Evolutionary conservation across 371 early-diverging fungal genomes (phyloP).

Genomic region (Quaeritorhiza haematococci): DNA sequence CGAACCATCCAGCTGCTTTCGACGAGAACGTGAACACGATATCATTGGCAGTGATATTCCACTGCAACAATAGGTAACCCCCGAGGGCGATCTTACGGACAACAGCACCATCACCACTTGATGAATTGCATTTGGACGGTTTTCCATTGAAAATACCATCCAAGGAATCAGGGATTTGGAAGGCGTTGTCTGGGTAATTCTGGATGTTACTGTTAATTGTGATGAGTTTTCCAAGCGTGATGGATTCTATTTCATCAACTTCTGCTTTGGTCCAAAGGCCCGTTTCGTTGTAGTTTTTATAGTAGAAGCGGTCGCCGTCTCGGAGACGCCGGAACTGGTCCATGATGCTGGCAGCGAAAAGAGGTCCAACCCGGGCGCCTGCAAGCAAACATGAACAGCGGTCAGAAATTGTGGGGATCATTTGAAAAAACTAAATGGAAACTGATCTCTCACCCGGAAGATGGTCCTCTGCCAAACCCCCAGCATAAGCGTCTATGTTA

Average conservation of each 20-base stretch:
- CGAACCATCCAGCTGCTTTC: background rate
- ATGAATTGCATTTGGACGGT: too few species aligned
- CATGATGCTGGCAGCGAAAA: conserved; percentile 17
- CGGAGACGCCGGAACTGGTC: conserved; percentile 28
- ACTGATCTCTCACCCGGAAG: background rate
- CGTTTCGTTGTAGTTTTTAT: background rate
- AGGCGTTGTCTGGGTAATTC: background rate
- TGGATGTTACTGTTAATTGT: background rate
- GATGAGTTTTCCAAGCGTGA: background rate
- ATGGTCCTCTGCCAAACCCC: conserved; percentile 30
- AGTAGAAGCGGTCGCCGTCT: conserved; percentile 26
- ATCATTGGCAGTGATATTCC: background rate
- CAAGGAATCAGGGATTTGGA: background rate
- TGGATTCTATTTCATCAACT: background rate
- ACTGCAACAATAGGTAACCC: background rate
- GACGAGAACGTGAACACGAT: background rate
- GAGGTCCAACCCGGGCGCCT: conserved; percentile 20
- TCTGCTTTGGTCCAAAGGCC: background rate
- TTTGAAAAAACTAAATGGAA: too few species aligned
- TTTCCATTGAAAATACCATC: background rate
- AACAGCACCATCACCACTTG: too few species aligned
- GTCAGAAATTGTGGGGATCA: too few species aligned
- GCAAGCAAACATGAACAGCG: too few species aligned
- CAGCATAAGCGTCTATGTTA: conserved; percentile 24
- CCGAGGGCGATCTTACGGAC: background rate